Evolutionary conservation across 176 grass and related monocot genomes (phyloP), one percentile per base, ranked within the genome.

Genomic region (Raddia distichophylla): DNA sequence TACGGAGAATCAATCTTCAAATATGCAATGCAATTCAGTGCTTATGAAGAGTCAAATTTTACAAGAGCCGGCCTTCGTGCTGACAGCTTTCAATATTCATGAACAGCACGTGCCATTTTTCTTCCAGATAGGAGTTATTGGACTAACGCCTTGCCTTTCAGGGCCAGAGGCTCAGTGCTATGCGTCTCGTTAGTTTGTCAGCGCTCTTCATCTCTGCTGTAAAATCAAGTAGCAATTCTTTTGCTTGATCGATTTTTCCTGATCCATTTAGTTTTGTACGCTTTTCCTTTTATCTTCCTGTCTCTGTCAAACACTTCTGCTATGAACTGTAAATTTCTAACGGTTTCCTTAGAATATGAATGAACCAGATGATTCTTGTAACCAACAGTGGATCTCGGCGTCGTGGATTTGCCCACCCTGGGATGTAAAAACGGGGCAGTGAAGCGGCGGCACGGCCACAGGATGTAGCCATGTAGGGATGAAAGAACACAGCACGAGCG

Each of bases 1-100:
- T 66, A 45, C 66, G 51, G 53, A 22, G 2, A 19, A 60, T 62
- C 80, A 58, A 55, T 53, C 9, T 19, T 64, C 46, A 72, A 47
- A 47, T 80, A 80, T 53, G 8, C 76, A 67, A 72, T 46, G 16
- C 50, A 74, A 64, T 22, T 22, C 16, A 73, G 58, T 56, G 6
- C 8, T 22, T 64, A 10, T 73, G 68, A 80, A 64, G 71, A 51
- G 14, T 73, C 22, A 54, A 13, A 52, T 53, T 69, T 20, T 73
- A 9, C 27, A 37, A 37, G 27, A 2, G 50, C 17, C 34, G 11
- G 6, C 52, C 6, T 50, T 13, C 48, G 6, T 72, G 5, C 22
- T 32, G 14, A n/a, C 16, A 19, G 34, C 53, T 10, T 45, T 65
- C 12, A 77, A 69, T 66, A 40, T 71, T n/a, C 19, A 53, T 43